Base-by-base conservation (phyloP, 2,329 filamentous ascomycete species). In the Pyrenochaeta sp. region DNA sequence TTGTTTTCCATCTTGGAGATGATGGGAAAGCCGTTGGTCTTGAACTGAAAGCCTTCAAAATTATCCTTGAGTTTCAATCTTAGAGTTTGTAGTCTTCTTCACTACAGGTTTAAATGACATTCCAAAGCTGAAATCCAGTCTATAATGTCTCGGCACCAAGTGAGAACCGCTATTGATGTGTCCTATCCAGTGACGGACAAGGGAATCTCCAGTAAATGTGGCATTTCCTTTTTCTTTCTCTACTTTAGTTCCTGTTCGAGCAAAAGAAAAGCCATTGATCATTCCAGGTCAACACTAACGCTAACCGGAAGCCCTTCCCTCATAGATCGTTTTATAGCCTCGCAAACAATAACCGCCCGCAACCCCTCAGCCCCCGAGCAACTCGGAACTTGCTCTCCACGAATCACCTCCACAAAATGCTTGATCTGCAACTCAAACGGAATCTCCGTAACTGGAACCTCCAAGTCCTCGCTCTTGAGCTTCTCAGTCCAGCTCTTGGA, bases 341-440 rank as follows among this genome's bases (percentile, higher is more conserved):
- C 73, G 54, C 78, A 81, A 34, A 83, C 79, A 18, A 75, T 54
- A 53, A 83, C 61, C 1, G 80, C 81, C 21, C 74, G 71, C 32
- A 83, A 61, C 0, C 78, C 81, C 45, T 80, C 78, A 21, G 72
- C 64, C 0, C 72, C 75, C 6, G 73, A 74, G 55, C 81, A 83
- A 20, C 67, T 75, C 1, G 79, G 75, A 39, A 59, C 48, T 31
- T 73, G 76, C 11, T 68, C 48, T 0, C 73, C 74, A 4, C 59
- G 67, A 3, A 82, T 67, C 1, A 83, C 78, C 18, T 67, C 68
- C 4, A 80, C 73, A 41, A 82, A 78, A 61, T 83, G 77, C 35
- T 64, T 60, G 2, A 83, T 53, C 55, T 84, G 81, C 45, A 76
- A 51, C 52, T 82, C 75, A 55, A 83, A 82, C 1, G 80, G 80